These are phyloP conservation scores for Wickerhamiella domercqiae DNA, from an alignment of 805 yeast species.

Conservation along the genomic window DNA sequence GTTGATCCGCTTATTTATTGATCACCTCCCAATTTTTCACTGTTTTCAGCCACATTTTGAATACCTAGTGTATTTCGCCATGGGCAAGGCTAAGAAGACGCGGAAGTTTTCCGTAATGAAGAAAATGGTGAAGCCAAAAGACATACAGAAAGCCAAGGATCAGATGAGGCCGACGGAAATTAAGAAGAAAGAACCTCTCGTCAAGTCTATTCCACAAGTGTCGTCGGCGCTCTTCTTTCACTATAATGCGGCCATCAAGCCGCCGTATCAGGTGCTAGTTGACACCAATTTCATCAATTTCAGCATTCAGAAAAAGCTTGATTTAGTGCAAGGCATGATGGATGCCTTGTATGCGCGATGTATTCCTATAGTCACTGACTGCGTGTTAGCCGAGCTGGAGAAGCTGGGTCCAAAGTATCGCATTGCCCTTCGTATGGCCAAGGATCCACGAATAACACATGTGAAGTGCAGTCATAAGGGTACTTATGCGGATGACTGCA, in stretches of 20 bases:
- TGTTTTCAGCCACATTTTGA: conserved; percentile 2
- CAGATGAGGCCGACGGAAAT: conserved; percentile 7
- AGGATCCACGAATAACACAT: conserved; percentile 81
- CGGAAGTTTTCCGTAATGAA: conserved; percentile 92
- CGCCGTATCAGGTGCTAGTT: conserved; percentile 92
- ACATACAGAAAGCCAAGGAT: conserved; percentile 35
- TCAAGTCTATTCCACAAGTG: conserved; percentile 74
- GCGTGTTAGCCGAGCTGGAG: conserved; percentile 96
- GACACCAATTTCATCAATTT: conserved; percentile 96
- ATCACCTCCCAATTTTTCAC: too few relatives aligned
- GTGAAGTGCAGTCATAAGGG: conserved; percentile 87
- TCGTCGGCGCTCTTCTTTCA: conserved; percentile 92
- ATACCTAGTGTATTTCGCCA: conserved; percentile 19
- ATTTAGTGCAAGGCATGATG: conserved; percentile 93
- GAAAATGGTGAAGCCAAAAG: conserved; percentile 62
- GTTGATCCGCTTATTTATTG: too few relatives aligned
- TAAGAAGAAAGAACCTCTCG: conserved; percentile 40
- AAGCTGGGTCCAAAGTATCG: conserved; percentile 89
- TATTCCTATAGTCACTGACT: conserved; percentile 89
- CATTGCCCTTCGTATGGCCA: conserved; percentile 82
- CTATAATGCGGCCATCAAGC: conserved; percentile 82
- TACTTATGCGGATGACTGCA: conserved; percentile 95
- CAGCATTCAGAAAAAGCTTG: conserved; percentile 90
- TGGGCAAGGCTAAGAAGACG: conserved; percentile 97
- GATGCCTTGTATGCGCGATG: conserved; percentile 88